Evolutionary conservation across 495 filamentous ascomycete species (phyloP).

Genomic region (Aspergillus panamensis): DNA sequence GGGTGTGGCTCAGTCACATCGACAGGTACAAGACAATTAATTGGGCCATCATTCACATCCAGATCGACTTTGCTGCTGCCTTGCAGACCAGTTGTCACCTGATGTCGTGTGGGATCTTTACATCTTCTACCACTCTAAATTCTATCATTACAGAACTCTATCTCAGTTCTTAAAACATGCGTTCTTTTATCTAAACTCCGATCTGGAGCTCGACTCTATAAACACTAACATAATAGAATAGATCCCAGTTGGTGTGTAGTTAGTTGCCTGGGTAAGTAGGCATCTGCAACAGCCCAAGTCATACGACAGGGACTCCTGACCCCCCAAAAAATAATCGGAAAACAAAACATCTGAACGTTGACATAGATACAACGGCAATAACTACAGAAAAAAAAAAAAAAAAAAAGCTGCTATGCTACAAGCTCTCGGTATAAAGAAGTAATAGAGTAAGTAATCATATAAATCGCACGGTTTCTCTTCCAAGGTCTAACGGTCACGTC

Average conservation of each 20-base stretch:
- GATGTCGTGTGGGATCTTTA: too few relatives aligned
- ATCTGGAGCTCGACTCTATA: too few relatives aligned
- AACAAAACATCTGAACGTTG: neutral
- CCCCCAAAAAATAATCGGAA: neutral
- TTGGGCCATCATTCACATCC: too few relatives aligned
- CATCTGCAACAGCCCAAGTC: neutral
- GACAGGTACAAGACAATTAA: neutral
- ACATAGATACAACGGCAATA: conserved; percentile 22
- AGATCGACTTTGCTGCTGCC: too few relatives aligned
- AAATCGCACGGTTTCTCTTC: conserved; percentile 5
- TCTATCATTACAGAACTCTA: too few relatives aligned
- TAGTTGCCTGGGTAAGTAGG: neutral
- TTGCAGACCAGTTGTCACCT: too few relatives aligned
- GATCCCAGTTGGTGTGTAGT: too few relatives aligned
- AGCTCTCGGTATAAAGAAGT: conserved; percentile 25
- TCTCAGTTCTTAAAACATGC: too few relatives aligned
- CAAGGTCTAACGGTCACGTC: conserved; percentile 10
- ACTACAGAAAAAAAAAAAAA: conserved; percentile 30
- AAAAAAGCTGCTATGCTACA: conserved; percentile 43
- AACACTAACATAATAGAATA: too few relatives aligned
- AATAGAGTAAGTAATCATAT: conserved; percentile 6
- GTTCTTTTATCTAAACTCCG: too few relatives aligned
- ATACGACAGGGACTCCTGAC: neutral
- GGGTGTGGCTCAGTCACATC: neutral
- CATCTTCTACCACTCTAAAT: too few relatives aligned